phyloP scores from a whole-genome alignment of 202 grass and related monocot genomes.

The Brachypodium distachyon region DNA sequence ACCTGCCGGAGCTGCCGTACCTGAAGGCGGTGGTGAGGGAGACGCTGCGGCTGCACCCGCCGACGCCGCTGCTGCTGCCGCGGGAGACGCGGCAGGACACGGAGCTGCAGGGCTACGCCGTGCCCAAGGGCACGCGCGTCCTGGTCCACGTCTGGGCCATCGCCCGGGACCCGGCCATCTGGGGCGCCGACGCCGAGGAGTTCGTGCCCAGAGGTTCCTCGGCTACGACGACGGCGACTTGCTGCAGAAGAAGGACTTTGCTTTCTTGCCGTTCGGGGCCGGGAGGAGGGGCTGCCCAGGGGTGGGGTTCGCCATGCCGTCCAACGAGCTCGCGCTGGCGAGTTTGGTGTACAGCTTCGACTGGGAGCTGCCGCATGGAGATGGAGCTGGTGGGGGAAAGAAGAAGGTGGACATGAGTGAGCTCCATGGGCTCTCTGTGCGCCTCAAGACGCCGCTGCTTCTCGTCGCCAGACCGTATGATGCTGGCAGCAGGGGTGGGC shows the following conservation, averaged over 20 bases:
- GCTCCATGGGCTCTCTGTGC: constrained; percentile 9
- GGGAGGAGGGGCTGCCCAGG: too few relatives aligned
- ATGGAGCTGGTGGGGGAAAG: background rate
- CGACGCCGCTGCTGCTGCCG: constrained; percentile 12
- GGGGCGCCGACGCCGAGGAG: background rate
- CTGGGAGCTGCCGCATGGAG: constrained; percentile 34
- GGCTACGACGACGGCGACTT: background rate
- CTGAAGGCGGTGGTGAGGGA: constrained; percentile 40
- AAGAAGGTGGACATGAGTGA: constrained; percentile 35
- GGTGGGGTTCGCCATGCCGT: background rate
- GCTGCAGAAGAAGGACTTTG: background rate
- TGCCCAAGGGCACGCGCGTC: constrained; percentile 13
- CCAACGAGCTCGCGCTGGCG: constrained; percentile 6
- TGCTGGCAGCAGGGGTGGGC: too few relatives aligned
- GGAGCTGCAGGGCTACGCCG: constrained; percentile 9
- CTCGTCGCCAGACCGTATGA: background rate
- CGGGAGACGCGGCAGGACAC: constrained; percentile 27
- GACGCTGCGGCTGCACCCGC: constrained; percentile 41
- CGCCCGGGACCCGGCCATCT: background rate
- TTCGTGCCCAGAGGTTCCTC: constrained; percentile 23
- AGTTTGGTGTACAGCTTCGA: constrained; percentile 10
- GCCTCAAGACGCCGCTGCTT: constrained; percentile 1
- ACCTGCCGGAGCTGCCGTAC: background rate
- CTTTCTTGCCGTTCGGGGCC: constrained; percentile 7
- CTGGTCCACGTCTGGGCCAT: constrained; percentile 29